Base-by-base conservation (phyloP, 768 basidiomycete genomes). In the Megacollybia marginata region DNA sequence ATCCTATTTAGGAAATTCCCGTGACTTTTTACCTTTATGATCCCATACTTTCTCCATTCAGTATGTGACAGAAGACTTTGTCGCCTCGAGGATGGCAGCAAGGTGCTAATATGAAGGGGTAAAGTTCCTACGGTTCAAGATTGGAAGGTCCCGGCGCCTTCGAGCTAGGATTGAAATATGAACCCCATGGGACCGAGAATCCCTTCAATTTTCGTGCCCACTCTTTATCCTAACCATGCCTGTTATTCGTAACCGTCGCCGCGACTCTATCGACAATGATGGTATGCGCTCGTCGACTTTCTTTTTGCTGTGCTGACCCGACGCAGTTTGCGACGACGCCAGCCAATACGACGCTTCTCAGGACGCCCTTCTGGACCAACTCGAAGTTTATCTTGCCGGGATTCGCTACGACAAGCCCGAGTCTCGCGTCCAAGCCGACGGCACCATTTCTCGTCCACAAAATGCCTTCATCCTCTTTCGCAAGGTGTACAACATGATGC, bases 391-490 rank as follows among this genome's bases (percentile, higher is more conserved):
- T 18, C 13, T 40, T 18, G 13, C 38, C 38, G 5, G 38, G 8
- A 40, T 18, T 40, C 15, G 4, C 38, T 40, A 4, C 8, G 13
- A 18, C 4, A 13, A 40, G 8, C 4, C 18, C 38, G 16, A 10
- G 10, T 18, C 15, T 40, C 38, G 38, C 38, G 38, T 18, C 8
- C 3, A 49, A 11, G 40, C 48, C 10, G 31, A 11, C 7, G 52
- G 55, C 9, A 69, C 71, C 51, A 67, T 72, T 33, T 68, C 67
- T 10, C 59, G 72, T 11, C 72, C 72, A 2, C 49, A 67, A n/a
- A 74, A 74, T 56, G 70, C 72, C 7, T 74, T 74, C 57, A 74
- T 74, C 50, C 60, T 74, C 33, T 74, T 68, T 55, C 59, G 72
- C 12, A 68, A 65, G 50, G 64, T 70, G 50, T 43, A 23, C n/a